phyloP scores from a whole-genome alignment of 2,329 filamentous ascomycete genomes.

The Pseudogymnoascus sp. region DNA sequence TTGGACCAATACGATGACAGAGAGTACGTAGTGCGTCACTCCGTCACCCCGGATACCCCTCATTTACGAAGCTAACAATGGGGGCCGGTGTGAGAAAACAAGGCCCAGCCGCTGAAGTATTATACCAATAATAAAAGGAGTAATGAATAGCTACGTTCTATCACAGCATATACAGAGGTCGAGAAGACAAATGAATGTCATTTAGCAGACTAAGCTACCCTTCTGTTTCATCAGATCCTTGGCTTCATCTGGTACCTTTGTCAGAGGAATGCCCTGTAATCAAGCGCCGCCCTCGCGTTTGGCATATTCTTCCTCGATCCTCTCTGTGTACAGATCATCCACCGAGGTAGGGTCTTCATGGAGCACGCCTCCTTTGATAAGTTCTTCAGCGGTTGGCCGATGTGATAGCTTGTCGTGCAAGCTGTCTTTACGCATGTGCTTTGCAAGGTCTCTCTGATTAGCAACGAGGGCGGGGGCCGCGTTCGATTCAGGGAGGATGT shows the following conservation, averaged over 20 bases:
- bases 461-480: slow-evolving; percentile 73
- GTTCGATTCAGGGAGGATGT: slow-evolving; percentile 73
- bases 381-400: slow-evolving; percentile 64
- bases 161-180: background rate
- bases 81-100: background rate
- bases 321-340: slow-evolving; percentile 46
- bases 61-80: background rate
- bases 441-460: slow-evolving; percentile 75
- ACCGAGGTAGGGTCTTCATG: slow-evolving; percentile 55
- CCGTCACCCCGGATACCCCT: slow-evolving; percentile 1
- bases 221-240: background rate
- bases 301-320: slow-evolving; percentile 53
- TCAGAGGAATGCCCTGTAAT: slow-evolving; percentile 16
- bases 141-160: background rate
- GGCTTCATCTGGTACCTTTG: background rate
- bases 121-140: background rate
- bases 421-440: slow-evolving; percentile 77
- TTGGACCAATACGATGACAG: too few species aligned
- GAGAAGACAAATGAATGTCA: background rate
- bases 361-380: slow-evolving; percentile 74
- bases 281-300: slow-evolving; percentile 54
- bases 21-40: background rate
- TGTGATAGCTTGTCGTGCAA: slow-evolving; percentile 80
- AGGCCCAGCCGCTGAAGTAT: background rate
- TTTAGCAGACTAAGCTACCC: background rate